Evolutionary conservation across 2,329 filamentous ascomycete genomes (phyloP), one percentile per base, ranked within the genome.

Genomic region (Huntiella bhutanensis): DNA sequence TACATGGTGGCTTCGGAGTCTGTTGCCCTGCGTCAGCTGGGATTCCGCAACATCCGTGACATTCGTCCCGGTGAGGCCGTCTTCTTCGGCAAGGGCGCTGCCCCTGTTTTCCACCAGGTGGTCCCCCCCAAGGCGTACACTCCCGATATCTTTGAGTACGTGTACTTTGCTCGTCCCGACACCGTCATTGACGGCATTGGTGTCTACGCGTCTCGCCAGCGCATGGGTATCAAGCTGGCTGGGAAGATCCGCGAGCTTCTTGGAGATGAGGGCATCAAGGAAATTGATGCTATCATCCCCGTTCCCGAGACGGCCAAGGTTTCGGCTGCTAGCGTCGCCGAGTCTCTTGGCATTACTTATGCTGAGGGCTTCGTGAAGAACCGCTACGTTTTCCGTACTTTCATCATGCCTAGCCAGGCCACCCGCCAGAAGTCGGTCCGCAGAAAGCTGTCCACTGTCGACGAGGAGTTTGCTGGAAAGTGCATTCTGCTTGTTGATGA

Each of bases 1-100:
- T 94, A 92, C 65, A 85, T 94, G 72, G 75, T 94, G 67, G 84
- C 85, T 1, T 93, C 85, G 0, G 86, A 94, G 62, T 88, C 81
- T 6, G 77, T 94, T 43, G 86, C 85, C 6, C 66, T 94, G 41
- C 73, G 73, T 40, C 84, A 92, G 59, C 77, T 88, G 41, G 84
- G 84, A 12, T 93, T 91, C 64, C 67, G 62, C 33, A 69, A 85
- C 56, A 79, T 92, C 54, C 63, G 70, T 35, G 82, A 94, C 56
- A 82, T 94, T 52, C 64, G 79, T 46, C 85, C 86, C 0, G 86
- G 87, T 16, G 74, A 93, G 62, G 85, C 84, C 2, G 83, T 92
- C 51, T 85, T 92, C 56, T 78, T 92, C 52, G 69, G 80, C 56
- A 92, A 92, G 63, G 83, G 83, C 36, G 69, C 73, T 43, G 66